Evolutionary conservation across 192 early-diverging fungal genomes (phyloP), one percentile per base, ranked within the genome.

Genomic region (Gaertneriomyces semiglobifer): DNA sequence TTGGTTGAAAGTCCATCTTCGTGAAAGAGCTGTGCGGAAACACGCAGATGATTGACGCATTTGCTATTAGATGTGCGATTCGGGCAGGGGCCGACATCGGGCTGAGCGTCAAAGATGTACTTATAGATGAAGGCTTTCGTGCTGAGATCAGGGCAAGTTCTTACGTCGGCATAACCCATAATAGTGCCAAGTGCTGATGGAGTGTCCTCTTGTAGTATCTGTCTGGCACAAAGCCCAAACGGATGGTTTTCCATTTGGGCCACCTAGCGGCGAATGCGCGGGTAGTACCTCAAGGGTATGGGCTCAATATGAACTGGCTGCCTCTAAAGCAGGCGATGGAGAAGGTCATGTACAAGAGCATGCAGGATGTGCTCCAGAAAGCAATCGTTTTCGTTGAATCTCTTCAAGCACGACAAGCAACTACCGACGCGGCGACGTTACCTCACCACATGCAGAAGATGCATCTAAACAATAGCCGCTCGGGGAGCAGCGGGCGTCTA

Each of bases 301-400:
- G 90, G 11, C 63, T 92, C 25, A 82, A 90, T 74, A 78, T 88
- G 46, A 72, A 77, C 46, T 94, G 92, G 92, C 84, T 84, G 69
- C 62, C 79, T 19, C 71, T 88, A 7, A 80, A 87, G 39, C 74
- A 75, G 72, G 91, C 91, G 0, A 63, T 75, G 4, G 89, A 90
- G 42, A 91, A 88, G 64, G 80, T 74, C 1, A 68, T 84, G 41
- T 93, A 85, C 72, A 84, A 84, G 65, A 90, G 77, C 69, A 94
- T 94, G 91, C 90, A 94, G 74, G 84, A 92, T 59, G 85, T 91
- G 7, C 77, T 94, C 57, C 79, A 74, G n/a, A 74, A 85, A 60
- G 88, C 92, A 1, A 75, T 84, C 48, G 66, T 79, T 52, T 88
- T 82, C 70, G 82, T 90, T 25, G 88, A 88, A 60, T 76, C 74